phyloP scores from a whole-genome alignment of 1,284 basidiomycete genomes.

The Rhodotorula sp. region DNA sequence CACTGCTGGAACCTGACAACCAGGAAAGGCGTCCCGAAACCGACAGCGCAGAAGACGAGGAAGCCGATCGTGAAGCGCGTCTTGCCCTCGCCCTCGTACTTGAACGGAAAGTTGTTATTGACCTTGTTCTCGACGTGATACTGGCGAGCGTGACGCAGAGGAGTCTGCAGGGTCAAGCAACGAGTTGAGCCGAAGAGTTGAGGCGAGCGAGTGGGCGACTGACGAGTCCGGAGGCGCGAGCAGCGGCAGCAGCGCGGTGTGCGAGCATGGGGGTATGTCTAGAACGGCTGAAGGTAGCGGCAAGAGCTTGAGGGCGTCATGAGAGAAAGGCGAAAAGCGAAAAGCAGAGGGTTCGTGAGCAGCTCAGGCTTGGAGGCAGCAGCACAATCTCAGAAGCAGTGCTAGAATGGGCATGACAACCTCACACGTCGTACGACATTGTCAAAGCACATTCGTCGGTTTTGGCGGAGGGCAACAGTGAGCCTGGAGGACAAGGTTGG shows the following conservation, averaged over 20 bases:
- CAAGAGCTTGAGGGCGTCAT: too few species aligned
- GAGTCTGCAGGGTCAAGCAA: background rate
- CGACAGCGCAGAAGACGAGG: background rate
- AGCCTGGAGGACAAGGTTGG: background rate
- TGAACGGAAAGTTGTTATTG: conserved; percentile 2
- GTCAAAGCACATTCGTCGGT: background rate
- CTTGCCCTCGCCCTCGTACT: conserved; percentile 1
- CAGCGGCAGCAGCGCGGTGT: background rate
- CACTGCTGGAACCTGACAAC: background rate
- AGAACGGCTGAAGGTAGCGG: background rate
- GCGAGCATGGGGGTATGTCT: background rate
- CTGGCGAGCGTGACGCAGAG: background rate
- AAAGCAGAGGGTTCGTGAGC: background rate
- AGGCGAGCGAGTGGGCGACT: background rate
- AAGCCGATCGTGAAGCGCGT: conserved; percentile 6
- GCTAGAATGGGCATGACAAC: too few species aligned
- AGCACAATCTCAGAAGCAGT: too few species aligned
- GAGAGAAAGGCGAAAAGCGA: background rate
- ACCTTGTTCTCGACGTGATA: conserved; percentile 5
- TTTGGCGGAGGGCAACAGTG: background rate
- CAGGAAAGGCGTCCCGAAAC: background rate
- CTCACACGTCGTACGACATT: background rate
- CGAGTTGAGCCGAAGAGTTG: background rate
- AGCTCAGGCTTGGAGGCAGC: too few species aligned
- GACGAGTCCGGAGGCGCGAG: background rate